A percentile compares a stretch with the other conserved stretches of the same genome.
These are phyloP conservation scores for Rosa lucieae DNA, from an alignment of 306 rosid species.

Conservation along the genomic window DNA sequence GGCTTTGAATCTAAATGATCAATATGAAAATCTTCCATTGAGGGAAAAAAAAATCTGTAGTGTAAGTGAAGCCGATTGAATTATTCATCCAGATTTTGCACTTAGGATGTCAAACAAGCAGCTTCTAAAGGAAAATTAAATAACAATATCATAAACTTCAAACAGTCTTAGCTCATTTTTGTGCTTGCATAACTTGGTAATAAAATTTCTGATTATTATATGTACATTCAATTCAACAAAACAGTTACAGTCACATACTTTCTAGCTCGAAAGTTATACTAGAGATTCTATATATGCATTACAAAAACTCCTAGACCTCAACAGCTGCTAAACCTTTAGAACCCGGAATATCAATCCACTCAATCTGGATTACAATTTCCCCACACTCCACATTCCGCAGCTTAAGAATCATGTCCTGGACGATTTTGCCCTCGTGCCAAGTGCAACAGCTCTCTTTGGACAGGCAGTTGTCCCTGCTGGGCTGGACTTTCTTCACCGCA, in stretches of 20 bases:
- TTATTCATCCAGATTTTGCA: not conserved
- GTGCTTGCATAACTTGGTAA: not conserved
- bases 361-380: conserved; percentile 56
- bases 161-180: not conserved
- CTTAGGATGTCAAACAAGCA: not conserved
- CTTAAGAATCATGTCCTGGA: conserved; percentile 68
- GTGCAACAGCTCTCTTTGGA: conserved; percentile 67
- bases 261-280: not conserved
- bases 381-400: conserved; percentile 78
- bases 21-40: not conserved
- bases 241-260: not conserved
- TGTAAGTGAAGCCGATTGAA: not conserved
- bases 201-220: not conserved
- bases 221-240: not conserved
- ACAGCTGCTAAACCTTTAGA: conserved; percentile 32
- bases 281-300: not conserved
- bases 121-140: not conserved
- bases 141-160: not conserved
- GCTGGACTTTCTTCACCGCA: conserved; percentile 55
- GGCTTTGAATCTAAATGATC: not conserved
- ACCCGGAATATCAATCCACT: conserved; percentile 60
- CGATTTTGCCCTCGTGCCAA: conserved; percentile 53
- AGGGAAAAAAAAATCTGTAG: not conserved
- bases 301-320: not conserved
- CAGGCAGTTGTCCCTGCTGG: conserved; percentile 51